Percentiles rank a stretch among this genome's conserved stretches.
Evolutionary conservation across 495 filamentous ascomycete species (phyloP).

Genomic region (Neohortaea acidophila): DNA sequence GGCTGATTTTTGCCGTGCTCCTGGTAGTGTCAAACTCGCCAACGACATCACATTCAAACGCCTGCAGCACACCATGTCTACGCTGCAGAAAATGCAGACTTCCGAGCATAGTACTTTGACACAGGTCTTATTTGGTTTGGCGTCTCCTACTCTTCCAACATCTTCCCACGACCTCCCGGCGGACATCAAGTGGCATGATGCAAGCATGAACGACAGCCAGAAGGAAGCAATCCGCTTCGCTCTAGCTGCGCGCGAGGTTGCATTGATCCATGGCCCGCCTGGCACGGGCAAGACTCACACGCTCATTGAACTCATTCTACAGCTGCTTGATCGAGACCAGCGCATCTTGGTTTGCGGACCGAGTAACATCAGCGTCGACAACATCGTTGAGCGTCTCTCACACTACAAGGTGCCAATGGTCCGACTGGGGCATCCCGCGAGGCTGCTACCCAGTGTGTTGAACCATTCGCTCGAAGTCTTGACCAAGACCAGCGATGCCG

Average conservation of each 20-base stretch:
- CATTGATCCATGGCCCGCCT: slow-evolving; percentile 87
- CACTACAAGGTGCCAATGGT: slow-evolving; percentile 73
- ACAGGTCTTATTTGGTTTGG: slow-evolving; percentile 66
- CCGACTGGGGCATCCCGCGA: slow-evolving; percentile 82
- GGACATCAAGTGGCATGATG: slow-evolving; percentile 56
- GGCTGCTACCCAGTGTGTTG: slow-evolving; percentile 75
- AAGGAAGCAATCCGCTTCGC: slow-evolving; percentile 86
- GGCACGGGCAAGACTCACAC: slow-evolving; percentile 98
- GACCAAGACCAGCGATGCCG: slow-evolving; percentile 82
- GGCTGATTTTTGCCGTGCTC: slow-evolving; percentile 8
- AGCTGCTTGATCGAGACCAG: slow-evolving; percentile 54
- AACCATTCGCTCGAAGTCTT: slow-evolving; percentile 82
- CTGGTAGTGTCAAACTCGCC: slow-evolving; percentile 66
- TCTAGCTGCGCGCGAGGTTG: slow-evolving; percentile 65
- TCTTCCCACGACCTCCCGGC: slow-evolving; percentile 28
- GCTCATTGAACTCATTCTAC: slow-evolving; percentile 82
- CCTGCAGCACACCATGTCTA: slow-evolving; percentile 82
- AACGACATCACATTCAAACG: slow-evolving; percentile 87
- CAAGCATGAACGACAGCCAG: slow-evolving; percentile 72
- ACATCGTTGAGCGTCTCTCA: slow-evolving; percentile 88
- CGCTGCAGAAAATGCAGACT: slow-evolving; percentile 55
- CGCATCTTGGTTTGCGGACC: slow-evolving; percentile 86
- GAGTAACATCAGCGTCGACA: slow-evolving; percentile 93
- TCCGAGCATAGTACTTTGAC: slow-evolving; percentile 59
- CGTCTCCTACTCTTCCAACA: slow-evolving; percentile 43